These are phyloP conservation scores for Cynara cardunculus DNA, from an alignment of 129 eudicot species.

Conservation along the genomic window DNA sequence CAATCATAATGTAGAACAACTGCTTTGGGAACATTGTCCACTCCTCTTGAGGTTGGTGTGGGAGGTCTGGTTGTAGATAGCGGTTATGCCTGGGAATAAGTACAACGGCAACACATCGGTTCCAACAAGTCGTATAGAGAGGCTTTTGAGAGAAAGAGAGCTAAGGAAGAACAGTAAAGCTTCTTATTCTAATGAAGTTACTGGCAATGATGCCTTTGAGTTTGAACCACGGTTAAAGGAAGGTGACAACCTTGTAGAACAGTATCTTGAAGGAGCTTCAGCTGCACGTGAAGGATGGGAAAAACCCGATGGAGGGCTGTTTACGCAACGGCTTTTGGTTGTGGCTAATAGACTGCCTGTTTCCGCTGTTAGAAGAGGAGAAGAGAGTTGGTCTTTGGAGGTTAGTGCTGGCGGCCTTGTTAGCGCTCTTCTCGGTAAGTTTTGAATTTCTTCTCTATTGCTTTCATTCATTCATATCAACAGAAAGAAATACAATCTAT, in stretches of 20 bases:
- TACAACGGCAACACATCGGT: constrained; percentile 45
- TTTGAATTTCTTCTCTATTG: neutral
- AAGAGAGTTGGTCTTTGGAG: constrained; percentile 84
- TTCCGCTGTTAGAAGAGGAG: constrained; percentile 78
- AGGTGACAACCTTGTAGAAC: constrained; percentile 38
- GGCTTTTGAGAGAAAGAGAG: constrained; percentile 79
- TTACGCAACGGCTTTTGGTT: constrained; percentile 73
- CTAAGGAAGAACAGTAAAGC: constrained; percentile 51
- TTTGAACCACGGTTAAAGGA: constrained; percentile 25
- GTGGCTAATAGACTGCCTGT: constrained; percentile 93
- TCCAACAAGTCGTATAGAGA: constrained; percentile 56
- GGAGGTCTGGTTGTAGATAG: constrained; percentile 39
- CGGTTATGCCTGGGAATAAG: constrained; percentile 83
- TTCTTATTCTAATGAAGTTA: constrained; percentile 37
- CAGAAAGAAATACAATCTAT: neutral
- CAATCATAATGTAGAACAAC: constrained; percentile 50
- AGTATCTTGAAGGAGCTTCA: constrained; percentile 55
- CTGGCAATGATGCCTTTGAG: constrained; percentile 32
- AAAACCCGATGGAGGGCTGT: constrained; percentile 59
- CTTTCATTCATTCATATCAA: neutral
- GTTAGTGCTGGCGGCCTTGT: constrained; percentile 95
- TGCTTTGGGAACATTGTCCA: constrained; percentile 28
- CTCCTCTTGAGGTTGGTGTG: constrained; percentile 28
- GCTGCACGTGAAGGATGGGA: constrained; percentile 68
- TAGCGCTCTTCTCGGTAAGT: constrained; percentile 85